Percentiles rank a stretch among this genome's conserved stretches.
Conservation (phyloP, 371 early-diverging fungal species). For the Paramicrosporidium saccamoebae region DNA sequence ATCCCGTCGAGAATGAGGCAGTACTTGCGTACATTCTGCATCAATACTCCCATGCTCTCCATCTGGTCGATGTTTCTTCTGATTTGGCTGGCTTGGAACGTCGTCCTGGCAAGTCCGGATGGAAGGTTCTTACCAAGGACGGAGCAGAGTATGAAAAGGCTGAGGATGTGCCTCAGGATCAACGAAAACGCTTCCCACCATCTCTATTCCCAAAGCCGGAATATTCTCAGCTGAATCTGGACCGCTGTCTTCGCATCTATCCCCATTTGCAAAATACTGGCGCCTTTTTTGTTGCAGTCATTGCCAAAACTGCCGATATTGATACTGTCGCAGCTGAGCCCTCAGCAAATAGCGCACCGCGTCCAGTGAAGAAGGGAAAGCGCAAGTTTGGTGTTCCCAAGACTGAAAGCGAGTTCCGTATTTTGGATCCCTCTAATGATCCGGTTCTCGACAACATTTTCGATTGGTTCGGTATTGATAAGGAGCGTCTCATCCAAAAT, state of each 20-base stretch:
- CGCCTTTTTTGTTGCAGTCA: constrained; percentile 94
- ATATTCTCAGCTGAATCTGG: constrained; percentile 21
- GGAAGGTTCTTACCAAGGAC: constrained; percentile 48
- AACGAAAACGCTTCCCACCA: constrained; percentile 10
- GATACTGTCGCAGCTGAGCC: not conserved
- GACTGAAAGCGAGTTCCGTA: too few relatives aligned
- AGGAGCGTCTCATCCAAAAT: too few relatives aligned
- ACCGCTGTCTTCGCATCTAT: constrained; percentile 68
- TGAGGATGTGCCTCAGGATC: constrained; percentile 15
- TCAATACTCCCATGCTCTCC: constrained; percentile 17
- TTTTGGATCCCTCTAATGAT: too few relatives aligned
- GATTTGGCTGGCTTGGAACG: constrained; percentile 35
- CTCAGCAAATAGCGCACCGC: constrained; percentile 1
- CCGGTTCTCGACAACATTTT: too few relatives aligned
- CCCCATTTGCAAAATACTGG: constrained; percentile 94
- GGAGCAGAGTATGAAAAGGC: constrained; percentile 9
- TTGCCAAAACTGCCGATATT: constrained; percentile 34
- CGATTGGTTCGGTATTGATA: too few relatives aligned
- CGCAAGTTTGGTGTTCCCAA: too few relatives aligned
- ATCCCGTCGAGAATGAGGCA: constrained; percentile 91
- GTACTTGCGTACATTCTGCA: constrained; percentile 53
- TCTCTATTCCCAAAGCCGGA: constrained; percentile 39
- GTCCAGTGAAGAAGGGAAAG: too few relatives aligned
- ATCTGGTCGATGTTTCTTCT: constrained; percentile 41
- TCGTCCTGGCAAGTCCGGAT: constrained; percentile 31